Evolutionary conservation across 1,139 yeast species (phyloP), one percentile per base, ranked within the genome.

Genomic region (Yamadazyma oceani): DNA sequence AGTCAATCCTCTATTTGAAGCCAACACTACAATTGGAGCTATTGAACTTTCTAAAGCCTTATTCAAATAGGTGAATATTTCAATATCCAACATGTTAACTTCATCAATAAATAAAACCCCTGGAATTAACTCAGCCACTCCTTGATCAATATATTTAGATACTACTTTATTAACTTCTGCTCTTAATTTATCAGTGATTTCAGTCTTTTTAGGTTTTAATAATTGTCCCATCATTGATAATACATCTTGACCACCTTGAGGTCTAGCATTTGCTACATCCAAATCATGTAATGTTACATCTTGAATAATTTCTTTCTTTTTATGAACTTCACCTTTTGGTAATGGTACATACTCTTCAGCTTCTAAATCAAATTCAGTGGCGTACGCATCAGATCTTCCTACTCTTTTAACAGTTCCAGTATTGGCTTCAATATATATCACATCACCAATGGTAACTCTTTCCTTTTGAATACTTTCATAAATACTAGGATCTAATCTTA

Each of bases 181-280:
- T 61, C 99, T 80, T 58, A 92, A 76, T 62, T 94, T 92, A 55
- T 92, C 98, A 32, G 98, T 94, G 56, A 92, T 92, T 65, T 92
- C 99, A n/a, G 99, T 92, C 69, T 92, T 92, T 53, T 86, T 84
- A 40, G 97, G 97, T 67, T 90, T 92, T 71, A 92, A 75, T 48
- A 92, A 72, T 67, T 92, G 98, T 31, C 97, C 97, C 98, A 92
- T 92, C 96, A 94, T 88, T 7, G 97, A 88, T 58, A 92, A 76
- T 36, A 94, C 95, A 58, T 92, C 98, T 66, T 94, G 98, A 23
- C 98, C 98, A 48, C 98, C 98, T 66, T 92, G 97, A 11, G 99
- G 98, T 55, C 90, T 80, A 2, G 98, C 90, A 58, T 92, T 92
- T 36, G 98, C 98, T 35, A 88, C 84, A 64, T 92, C 99, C 57